These are phyloP conservation scores for Cymbopogon citratus DNA, from an alignment of 176 grass and related monocot genomes.

Conservation along the genomic window DNA sequence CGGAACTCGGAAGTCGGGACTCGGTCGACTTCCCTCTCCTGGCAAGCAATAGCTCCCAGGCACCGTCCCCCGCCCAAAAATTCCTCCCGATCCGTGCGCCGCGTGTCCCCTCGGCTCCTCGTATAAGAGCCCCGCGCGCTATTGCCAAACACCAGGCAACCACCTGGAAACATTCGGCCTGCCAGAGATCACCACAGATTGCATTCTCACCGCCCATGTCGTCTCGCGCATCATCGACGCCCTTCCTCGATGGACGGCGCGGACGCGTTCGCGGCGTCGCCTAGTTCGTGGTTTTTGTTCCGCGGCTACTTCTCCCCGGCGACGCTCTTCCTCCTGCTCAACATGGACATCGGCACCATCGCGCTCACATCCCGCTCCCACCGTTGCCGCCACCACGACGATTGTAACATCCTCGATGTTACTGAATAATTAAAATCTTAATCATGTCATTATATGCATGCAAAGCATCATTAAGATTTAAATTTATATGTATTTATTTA, in stretches of 20 bases:
- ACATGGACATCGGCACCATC: slow-evolving; percentile 86
- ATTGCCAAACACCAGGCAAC: not conserved
- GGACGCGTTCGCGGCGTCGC: slow-evolving; percentile 8
- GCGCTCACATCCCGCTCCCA: slow-evolving; percentile 53
- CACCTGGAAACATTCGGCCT: too few relatives aligned
- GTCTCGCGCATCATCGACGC: not conserved
- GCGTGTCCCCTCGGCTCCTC: not conserved
- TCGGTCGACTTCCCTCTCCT: not conserved
- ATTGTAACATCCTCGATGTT: too few relatives aligned
- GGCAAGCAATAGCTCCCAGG: too few relatives aligned
- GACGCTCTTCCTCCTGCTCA: slow-evolving; percentile 79
- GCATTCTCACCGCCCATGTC: not conserved
- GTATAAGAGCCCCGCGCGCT: too few relatives aligned
- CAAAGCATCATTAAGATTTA: too few relatives aligned
- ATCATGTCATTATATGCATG: too few relatives aligned
- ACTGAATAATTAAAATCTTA: too few relatives aligned
- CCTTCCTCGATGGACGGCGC: slow-evolving; percentile 1
- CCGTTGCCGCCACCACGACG: not conserved
- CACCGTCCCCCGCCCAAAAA: not conserved
- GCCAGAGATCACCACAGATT: not conserved
- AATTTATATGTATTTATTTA: too few relatives aligned
- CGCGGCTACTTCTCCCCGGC: slow-evolving; percentile 53
- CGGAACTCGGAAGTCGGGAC: not conserved
- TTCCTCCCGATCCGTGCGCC: not conserved
- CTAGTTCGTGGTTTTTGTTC: slow-evolving; percentile 31